Conservation (phyloP, 2,329 filamentous ascomycete genomes). For the Elsinoe australis region DNA sequence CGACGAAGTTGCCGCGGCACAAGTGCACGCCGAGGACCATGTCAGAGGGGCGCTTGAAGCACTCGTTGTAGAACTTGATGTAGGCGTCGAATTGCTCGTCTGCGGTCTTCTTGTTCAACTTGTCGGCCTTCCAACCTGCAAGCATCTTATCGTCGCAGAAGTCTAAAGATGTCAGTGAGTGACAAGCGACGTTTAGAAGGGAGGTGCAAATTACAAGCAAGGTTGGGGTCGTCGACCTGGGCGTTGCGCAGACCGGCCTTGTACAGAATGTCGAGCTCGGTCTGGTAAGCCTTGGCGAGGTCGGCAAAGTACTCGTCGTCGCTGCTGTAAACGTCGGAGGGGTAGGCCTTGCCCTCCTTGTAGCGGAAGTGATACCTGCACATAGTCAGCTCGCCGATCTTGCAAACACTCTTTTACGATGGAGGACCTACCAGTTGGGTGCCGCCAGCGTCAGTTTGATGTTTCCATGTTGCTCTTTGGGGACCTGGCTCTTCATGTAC, state of each 20-base stretch:
- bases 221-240: conserved; percentile 44
- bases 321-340: conserved; percentile 38
- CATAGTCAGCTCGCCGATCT: conserved; percentile 53
- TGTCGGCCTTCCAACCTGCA: conserved; percentile 59
- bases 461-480: conserved; percentile 54
- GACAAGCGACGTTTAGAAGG: not conserved
- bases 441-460: conserved; percentile 44
- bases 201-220: conserved; percentile 32
- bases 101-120: conserved; percentile 58
- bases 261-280: conserved; percentile 41
- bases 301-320: conserved; percentile 44
- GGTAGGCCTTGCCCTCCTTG: conserved; percentile 44
- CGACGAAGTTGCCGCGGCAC: conserved; percentile 49
- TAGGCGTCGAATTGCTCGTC: conserved; percentile 68
- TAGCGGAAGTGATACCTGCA: conserved; percentile 62
- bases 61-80: conserved; percentile 69
- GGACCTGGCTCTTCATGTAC: conserved; percentile 51
- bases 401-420: not conserved
- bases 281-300: conserved; percentile 41
- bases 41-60: conserved; percentile 51
- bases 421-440: conserved; percentile 27
- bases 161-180: conserved; percentile 42
- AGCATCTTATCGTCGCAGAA: conserved; percentile 69
- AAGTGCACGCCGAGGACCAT: conserved; percentile 72
- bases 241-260: conserved; percentile 40